Conservation (phyloP, 2,329 filamentous ascomycete genomes). For the Aspergillus carbonarius region DNA sequence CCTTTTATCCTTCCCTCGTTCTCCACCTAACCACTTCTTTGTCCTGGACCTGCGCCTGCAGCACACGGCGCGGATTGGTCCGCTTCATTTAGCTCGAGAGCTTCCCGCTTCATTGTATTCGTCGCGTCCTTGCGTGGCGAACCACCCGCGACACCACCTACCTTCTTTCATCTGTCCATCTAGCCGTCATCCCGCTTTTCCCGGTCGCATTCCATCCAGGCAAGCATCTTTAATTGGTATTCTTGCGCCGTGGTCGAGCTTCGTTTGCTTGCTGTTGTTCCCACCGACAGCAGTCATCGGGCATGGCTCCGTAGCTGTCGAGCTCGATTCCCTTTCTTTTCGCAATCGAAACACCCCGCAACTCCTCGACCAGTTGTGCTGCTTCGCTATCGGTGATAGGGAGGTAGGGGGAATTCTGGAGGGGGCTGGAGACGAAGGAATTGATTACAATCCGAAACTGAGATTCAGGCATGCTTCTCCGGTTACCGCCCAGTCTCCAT, state of each 20-base stretch:
- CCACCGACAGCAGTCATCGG: slow-evolving; percentile 9
- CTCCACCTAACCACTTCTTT: background rate
- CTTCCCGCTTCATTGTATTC: background rate
- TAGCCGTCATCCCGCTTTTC: background rate
- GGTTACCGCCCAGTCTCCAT: slow-evolving; percentile 61
- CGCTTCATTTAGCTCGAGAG: background rate
- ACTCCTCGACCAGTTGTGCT: background rate
- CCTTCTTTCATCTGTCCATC: background rate
- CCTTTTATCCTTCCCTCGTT: background rate
- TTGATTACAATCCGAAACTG: slow-evolving; percentile 1
- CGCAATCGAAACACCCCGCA: background rate
- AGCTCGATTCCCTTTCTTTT: slow-evolving; percentile 4
- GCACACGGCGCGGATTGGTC: background rate
- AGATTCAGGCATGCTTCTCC: slow-evolving; percentile 45
- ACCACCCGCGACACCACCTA: background rate
- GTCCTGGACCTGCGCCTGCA: background rate
- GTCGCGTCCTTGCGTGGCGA: slow-evolving; percentile 15
- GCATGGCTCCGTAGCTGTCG: slow-evolving; percentile 21
- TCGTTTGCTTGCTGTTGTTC: background rate
- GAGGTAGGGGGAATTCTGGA: background rate
- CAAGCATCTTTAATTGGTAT: background rate
- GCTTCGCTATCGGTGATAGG: background rate
- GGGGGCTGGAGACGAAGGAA: background rate
- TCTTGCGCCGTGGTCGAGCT: background rate
- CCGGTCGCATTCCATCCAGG: background rate